Conservation (phyloP, 352 stramenopile genomes). For the Phytophthora ohioensis region DNA sequence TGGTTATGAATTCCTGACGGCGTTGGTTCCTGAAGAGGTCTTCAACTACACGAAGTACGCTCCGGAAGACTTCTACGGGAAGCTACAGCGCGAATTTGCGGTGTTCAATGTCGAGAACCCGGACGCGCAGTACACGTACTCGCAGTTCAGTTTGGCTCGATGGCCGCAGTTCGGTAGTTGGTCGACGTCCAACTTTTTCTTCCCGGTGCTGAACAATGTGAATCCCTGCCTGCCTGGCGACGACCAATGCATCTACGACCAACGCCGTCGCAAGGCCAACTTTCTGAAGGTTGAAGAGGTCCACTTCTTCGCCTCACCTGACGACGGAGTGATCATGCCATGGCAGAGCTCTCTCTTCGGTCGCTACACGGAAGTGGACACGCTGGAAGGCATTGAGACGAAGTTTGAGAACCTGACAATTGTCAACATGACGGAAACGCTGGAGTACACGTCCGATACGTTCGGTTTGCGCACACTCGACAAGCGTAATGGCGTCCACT, state of each 20-base stretch:
- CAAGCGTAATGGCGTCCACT: conserved; percentile 24
- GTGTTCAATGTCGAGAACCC: conserved; percentile 24
- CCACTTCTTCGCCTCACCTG: conserved; percentile 53
- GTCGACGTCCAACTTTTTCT: conserved; percentile 29
- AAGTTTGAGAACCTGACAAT: conserved; percentile 34
- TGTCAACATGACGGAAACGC: conserved; percentile 38
- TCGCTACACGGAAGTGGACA: conserved; percentile 3
- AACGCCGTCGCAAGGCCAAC: conserved; percentile 29
- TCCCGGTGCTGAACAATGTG: conserved; percentile 42
- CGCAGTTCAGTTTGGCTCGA: conserved; percentile 36
- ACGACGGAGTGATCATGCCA: conserved; percentile 34
- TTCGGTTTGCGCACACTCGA: conserved; percentile 50
- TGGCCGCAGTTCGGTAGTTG: conserved; percentile 31
- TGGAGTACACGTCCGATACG: conserved; percentile 48
- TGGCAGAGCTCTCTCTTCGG: conserved; percentile 5
- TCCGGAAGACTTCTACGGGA: conserved; percentile 28
- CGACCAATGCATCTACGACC: conserved; percentile 4
- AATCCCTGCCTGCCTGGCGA: conserved; percentile 14
- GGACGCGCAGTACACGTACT: conserved; percentile 30
- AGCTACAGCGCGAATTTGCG: conserved; percentile 39
- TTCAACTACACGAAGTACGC: conserved; percentile 42
- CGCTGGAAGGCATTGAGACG: conserved; percentile 24
- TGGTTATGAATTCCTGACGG: conserved; percentile 7
- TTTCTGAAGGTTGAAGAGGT: conserved; percentile 38
- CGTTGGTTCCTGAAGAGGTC: conserved; percentile 16